Evolutionary conservation across 2,329 filamentous ascomycete genomes (phyloP).

Genomic region (Fusarium chlamydosporum): DNA sequence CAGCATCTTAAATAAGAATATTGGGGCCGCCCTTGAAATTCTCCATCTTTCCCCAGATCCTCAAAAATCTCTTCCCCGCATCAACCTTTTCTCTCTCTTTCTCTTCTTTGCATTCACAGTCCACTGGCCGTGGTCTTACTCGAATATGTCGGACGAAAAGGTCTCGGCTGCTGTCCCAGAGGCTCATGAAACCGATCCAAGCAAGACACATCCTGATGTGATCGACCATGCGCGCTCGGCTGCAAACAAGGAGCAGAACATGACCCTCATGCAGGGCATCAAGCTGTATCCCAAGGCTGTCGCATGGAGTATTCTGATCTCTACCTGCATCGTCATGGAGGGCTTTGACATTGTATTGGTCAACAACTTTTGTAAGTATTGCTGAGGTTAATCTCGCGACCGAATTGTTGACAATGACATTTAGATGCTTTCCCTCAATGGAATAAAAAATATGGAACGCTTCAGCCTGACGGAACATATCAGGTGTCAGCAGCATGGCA

Average conservation of each 20-base stretch:
- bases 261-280: constrained; percentile 46
- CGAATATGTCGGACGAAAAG: constrained; percentile 31
- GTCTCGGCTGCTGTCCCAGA: constrained; percentile 21
- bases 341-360: constrained; percentile 43
- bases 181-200: constrained; percentile 25
- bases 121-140: neutral
- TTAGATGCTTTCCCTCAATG: constrained; percentile 43
- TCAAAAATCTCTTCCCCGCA: constrained; percentile 29
- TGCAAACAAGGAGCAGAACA: constrained; percentile 40
- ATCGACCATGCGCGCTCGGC: constrained; percentile 43
- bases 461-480: constrained; percentile 39
- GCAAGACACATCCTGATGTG: constrained; percentile 41
- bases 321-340: constrained; percentile 47
- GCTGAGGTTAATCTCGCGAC: fast-evolving
- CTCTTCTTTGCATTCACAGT: neutral
- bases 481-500: constrained; percentile 45
- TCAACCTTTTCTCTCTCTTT: neutral
- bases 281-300: constrained; percentile 46
- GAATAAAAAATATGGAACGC: constrained; percentile 43
- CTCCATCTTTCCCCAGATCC: constrained; percentile 28
- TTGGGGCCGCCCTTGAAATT: constrained; percentile 18
- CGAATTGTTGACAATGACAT: neutral
- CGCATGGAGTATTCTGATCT: constrained; percentile 43
- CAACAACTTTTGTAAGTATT: constrained; percentile 42
- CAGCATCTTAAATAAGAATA: constrained; percentile 28